Percentiles rank a stretch among this genome's conserved stretches.
Evolutionary conservation across 2,329 filamentous ascomycete species (phyloP).

Genomic region (Exserohilum rostratum): DNA sequence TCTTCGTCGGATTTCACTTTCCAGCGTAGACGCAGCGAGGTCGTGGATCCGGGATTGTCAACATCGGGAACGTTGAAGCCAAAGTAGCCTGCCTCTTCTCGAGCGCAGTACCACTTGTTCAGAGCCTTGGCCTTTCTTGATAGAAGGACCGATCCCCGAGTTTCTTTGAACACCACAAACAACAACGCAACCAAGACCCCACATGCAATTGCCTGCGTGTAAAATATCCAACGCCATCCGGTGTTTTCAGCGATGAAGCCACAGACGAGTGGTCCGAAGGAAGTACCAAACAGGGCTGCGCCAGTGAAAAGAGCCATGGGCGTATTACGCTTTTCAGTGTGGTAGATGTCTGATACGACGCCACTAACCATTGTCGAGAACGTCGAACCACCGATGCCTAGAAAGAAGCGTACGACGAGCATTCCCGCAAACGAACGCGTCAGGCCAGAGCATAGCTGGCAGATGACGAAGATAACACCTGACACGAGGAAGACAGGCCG

Average conservation of each 20-base stretch:
- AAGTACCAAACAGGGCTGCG: conserved; percentile 77
- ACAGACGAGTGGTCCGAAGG: conserved; percentile 74
- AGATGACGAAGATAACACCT: conserved; percentile 73
- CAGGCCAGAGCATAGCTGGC: conserved; percentile 74
- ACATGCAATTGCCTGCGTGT: conserved; percentile 77
- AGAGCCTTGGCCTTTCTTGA: conserved; percentile 74
- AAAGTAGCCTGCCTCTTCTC: conserved; percentile 69
- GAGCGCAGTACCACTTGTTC: conserved; percentile 78
- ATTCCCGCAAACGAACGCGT: conserved; percentile 74
- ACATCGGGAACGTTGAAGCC: conserved; percentile 57
- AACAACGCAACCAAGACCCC: conserved; percentile 69
- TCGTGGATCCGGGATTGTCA: conserved; percentile 32
- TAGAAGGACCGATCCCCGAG: conserved; percentile 78
- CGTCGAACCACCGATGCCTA: conserved; percentile 75
- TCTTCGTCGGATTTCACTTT: conserved; percentile 80
- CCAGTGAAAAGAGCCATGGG: conserved; percentile 92
- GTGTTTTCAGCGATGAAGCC: conserved; percentile 71
- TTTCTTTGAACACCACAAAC: conserved; percentile 77
- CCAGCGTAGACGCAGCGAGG: conserved; percentile 72
- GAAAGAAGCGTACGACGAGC: conserved; percentile 75
- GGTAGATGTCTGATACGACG: conserved; percentile 85
- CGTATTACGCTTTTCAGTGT: conserved; percentile 77
- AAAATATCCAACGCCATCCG: conserved; percentile 87
- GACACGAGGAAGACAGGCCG: conserved; percentile 80
- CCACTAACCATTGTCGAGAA: conserved; percentile 94